Conservation (phyloP, 2,329 filamentous ascomycete genomes). For the Pseudocercospora fijiensis region DNA sequence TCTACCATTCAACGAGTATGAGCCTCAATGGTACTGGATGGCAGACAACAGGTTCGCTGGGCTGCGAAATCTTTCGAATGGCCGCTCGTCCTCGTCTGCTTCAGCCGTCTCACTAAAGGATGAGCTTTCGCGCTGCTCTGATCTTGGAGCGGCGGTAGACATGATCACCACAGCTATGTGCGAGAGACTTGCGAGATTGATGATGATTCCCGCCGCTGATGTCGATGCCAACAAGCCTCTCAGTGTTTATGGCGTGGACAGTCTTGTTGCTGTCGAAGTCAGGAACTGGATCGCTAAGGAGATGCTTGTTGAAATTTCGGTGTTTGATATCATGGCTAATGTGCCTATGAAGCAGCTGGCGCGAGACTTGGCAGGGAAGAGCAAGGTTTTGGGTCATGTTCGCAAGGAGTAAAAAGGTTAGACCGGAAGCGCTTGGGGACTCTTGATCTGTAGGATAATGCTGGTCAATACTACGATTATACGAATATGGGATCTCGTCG, state of each 20-base stretch:
- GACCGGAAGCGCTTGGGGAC: background rate
- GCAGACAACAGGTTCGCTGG: constrained; percentile 14
- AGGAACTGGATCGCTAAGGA: constrained; percentile 22
- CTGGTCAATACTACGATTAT: no score
- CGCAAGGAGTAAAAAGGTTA: background rate
- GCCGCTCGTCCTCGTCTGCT: background rate
- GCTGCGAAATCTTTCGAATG: background rate
- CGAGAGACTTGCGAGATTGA: constrained; percentile 10
- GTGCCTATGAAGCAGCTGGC: constrained; percentile 10
- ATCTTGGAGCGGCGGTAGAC: constrained; percentile 7
- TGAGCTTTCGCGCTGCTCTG: constrained; percentile 4
- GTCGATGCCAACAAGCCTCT: constrained; percentile 17
- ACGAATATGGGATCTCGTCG: no score
- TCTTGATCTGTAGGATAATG: background rate
- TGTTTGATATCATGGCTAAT: constrained; percentile 21
- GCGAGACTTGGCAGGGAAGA: constrained; percentile 8
- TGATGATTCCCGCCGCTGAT: constrained; percentile 14
- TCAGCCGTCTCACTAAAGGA: constrained; percentile 8
- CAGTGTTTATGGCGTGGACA: constrained; percentile 19
- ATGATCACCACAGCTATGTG: constrained; percentile 13
- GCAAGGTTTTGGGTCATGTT: constrained; percentile 5
- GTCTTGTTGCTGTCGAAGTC: constrained; percentile 23
- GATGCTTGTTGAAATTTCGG: constrained; percentile 16
- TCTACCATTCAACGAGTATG: constrained; percentile 10
- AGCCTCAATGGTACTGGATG: constrained; percentile 17